Percentiles rank a stretch among this genome's conserved stretches.
These are phyloP conservation scores for Lasiosphaeria miniovina DNA, from an alignment of 495 filamentous ascomycete species.

Conservation along the genomic window DNA sequence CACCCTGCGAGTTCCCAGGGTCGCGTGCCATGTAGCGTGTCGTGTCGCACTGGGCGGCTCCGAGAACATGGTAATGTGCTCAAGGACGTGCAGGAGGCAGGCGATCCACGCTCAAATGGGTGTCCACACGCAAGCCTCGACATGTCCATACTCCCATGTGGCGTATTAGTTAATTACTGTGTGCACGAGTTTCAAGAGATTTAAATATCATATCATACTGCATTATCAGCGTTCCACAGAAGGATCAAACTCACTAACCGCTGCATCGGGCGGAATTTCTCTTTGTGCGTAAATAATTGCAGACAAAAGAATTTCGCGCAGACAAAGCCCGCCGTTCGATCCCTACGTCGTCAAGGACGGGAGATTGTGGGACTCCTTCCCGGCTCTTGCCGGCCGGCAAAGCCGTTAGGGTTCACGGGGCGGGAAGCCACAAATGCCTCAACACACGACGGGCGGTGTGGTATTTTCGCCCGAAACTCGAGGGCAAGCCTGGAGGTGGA, in stretches of 20 bases:
- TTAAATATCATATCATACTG: too few species aligned
- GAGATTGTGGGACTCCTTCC: too few species aligned
- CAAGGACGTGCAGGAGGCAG: slow-evolving; percentile 1
- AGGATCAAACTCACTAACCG: too few species aligned
- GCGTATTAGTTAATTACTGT: too few species aligned
- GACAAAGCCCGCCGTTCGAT: too few species aligned
- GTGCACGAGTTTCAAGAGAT: too few species aligned
- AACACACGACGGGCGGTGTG: slow-evolving; percentile 7
- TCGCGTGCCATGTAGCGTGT: neutral
- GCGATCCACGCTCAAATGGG: neutral
- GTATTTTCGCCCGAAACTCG: neutral
- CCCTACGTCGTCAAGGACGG: too few species aligned
- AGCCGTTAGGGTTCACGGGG: neutral
- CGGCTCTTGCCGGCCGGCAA: too few species aligned
- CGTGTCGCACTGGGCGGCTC: neutral
- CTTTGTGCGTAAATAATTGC: too few species aligned
- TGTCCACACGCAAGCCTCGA: neutral
- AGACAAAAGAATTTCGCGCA: too few species aligned
- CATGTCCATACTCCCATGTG: neutral
- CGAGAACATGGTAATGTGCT: neutral
- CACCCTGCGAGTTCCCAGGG: neutral
- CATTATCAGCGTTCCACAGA: too few species aligned
- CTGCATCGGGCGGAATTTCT: too few species aligned
- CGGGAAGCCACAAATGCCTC: slow-evolving; percentile 5
- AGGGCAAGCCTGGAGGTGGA: neutral